A percentile compares a stretch with the other conserved stretches of the same genome.
Conservation (phyloP, 2,329 filamentous ascomycete genomes). For the Fusarium annulatum region DNA sequence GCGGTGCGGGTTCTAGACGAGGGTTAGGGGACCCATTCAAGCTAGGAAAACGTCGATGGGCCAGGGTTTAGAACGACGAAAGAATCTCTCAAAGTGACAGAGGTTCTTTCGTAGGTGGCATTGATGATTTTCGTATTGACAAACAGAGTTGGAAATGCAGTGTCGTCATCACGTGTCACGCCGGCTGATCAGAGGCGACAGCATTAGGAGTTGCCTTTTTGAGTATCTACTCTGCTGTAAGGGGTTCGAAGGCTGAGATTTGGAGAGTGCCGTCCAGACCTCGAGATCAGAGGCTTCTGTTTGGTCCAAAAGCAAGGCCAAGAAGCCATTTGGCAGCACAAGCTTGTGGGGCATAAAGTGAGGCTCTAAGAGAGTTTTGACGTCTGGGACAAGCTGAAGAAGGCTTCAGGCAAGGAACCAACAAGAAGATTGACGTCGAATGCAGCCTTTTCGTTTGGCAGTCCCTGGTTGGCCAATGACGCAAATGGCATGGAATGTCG, state of each 20-base stretch:
- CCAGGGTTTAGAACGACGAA: slow-evolving; percentile 17
- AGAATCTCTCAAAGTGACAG: slow-evolving; percentile 4
- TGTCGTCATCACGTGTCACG: slow-evolving; percentile 43
- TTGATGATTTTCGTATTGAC: slow-evolving; percentile 22
- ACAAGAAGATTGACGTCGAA: slow-evolving; percentile 1
- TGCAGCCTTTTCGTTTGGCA: background rate
- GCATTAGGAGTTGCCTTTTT: slow-evolving; percentile 3
- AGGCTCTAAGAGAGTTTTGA: slow-evolving; percentile 26
- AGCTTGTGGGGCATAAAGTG: slow-evolving; percentile 18
- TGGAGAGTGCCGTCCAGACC: background rate
- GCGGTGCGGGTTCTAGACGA: background rate
- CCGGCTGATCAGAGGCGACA: slow-evolving; percentile 28
- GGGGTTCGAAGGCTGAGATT: slow-evolving; percentile 23
- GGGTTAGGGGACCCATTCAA: background rate
- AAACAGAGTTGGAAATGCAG: slow-evolving; percentile 17
- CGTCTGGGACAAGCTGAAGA: background rate
- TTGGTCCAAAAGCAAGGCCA: slow-evolving; percentile 21
- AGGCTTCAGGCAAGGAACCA: background rate
- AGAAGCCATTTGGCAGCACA: slow-evolving; percentile 1
- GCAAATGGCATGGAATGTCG: slow-evolving; percentile 30
- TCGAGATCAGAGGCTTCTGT: slow-evolving; percentile 31
- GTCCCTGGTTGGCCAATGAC: slow-evolving; percentile 28
- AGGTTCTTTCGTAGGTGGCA: slow-evolving; percentile 29
- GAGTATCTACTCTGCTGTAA: slow-evolving; percentile 15
- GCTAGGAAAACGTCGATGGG: background rate